phyloP scores from a whole-genome alignment of 2,329 filamentous ascomycete species.

The Calonectria multiphialidica region DNA sequence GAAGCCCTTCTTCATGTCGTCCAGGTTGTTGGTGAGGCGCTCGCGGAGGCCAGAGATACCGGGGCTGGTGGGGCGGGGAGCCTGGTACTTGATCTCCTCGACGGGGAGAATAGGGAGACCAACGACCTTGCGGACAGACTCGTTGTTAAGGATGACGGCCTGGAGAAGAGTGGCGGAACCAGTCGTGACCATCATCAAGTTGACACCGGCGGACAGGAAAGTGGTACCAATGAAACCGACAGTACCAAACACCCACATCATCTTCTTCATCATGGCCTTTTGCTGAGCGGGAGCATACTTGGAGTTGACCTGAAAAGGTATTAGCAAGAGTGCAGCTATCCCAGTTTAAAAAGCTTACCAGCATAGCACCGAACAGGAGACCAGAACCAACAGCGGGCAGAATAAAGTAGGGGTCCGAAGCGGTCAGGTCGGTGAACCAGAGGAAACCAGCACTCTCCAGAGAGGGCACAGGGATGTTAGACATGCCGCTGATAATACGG shows the following conservation, averaged over 20 bases:
- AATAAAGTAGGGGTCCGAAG: conserved; percentile 81
- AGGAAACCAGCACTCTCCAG: conserved; percentile 76
- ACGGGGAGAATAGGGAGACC: conserved; percentile 52
- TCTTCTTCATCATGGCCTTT: conserved; percentile 53
- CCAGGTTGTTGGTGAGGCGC: conserved; percentile 48
- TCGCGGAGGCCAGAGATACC: conserved; percentile 45
- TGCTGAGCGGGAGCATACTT: conserved; percentile 49
- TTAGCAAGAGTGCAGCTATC: conserved; percentile 24
- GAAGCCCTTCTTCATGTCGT: conserved; percentile 54
- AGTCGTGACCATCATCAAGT: conserved; percentile 61
- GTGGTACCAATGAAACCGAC: conserved; percentile 58
- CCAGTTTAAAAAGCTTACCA: conserved; percentile 49
- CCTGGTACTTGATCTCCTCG: conserved; percentile 48
- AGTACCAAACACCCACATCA: conserved; percentile 58
- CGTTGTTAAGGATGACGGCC: conserved; percentile 52
- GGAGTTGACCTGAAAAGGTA: conserved; percentile 48
- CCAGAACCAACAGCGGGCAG: conserved; percentile 74
- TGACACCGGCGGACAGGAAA: conserved; percentile 62
- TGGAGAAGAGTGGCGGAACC: conserved; percentile 53
- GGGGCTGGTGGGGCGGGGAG: conserved; percentile 45
- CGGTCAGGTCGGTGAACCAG: conserved; percentile 85
- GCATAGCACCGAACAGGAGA: conserved; percentile 69
- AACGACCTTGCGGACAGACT: conserved; percentile 52
- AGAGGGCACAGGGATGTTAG: conserved; percentile 82
- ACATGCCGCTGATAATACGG: conserved; percentile 80